Percentiles rank a stretch among this genome's conserved stretches.
Conservation (phyloP, 2,329 filamentous ascomycete genomes). For the Aspergillus uvarum region DNA sequence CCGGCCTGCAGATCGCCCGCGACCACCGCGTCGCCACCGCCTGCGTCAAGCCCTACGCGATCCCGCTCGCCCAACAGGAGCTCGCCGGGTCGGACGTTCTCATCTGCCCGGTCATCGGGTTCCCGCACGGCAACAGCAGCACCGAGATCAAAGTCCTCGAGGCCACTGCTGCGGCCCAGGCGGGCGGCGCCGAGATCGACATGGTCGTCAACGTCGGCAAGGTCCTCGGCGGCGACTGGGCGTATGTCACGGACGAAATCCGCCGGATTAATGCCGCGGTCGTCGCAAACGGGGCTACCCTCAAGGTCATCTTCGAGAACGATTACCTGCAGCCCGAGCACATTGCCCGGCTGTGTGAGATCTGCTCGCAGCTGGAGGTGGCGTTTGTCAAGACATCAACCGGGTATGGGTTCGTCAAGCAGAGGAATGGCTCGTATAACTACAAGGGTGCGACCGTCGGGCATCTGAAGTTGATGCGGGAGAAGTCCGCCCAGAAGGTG, state of each 20-base stretch:
- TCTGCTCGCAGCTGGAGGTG: slow-evolving; percentile 53
- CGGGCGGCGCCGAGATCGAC: slow-evolving; percentile 57
- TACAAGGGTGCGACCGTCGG: slow-evolving; percentile 55
- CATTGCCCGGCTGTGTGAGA: slow-evolving; percentile 54
- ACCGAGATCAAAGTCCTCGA: slow-evolving; percentile 56
- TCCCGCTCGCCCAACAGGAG: slow-evolving; percentile 49
- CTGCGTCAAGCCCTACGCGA: slow-evolving; percentile 59
- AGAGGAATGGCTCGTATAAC: slow-evolving; percentile 50
- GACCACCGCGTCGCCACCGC: slow-evolving; percentile 55
- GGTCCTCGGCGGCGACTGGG: slow-evolving; percentile 57
- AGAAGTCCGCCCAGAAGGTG: slow-evolving; percentile 44
- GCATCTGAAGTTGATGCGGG: slow-evolving; percentile 56
- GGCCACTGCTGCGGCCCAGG: slow-evolving; percentile 48
- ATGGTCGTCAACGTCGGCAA: slow-evolving; percentile 63
- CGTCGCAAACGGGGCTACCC: slow-evolving; percentile 41
- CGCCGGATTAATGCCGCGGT: slow-evolving; percentile 52
- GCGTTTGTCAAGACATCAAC: slow-evolving; percentile 63
- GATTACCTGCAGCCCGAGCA: slow-evolving; percentile 55
- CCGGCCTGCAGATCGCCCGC: slow-evolving; percentile 51
- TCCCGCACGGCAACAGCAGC: slow-evolving; percentile 60
- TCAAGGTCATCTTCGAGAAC: slow-evolving; percentile 66
- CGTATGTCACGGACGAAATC: slow-evolving; percentile 57
- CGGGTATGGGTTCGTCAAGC: slow-evolving; percentile 62
- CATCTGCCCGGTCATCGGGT: slow-evolving; percentile 61
- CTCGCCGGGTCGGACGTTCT: slow-evolving; percentile 52